These are phyloP conservation scores for Oryza nivara DNA, from an alignment of 176 grass and related monocot species.

Conservation along the genomic window DNA sequence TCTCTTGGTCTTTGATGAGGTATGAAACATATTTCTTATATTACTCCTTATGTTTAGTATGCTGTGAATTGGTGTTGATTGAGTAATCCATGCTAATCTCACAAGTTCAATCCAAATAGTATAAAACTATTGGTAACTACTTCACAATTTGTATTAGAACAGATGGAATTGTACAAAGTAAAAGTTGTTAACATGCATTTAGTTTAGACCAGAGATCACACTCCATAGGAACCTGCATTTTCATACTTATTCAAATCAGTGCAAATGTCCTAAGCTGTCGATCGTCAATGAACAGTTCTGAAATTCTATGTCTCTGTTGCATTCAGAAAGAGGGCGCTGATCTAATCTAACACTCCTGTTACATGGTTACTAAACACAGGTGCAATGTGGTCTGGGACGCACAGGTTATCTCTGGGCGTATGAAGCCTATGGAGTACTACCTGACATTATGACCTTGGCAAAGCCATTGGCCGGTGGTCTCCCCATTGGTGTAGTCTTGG, in stretches of 20 bases:
- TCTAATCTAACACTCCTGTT: not conserved
- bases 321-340: not conserved
- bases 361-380: conserved; percentile 40
- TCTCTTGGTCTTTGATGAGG: conserved; percentile 93
- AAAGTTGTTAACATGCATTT: too few relatives aligned
- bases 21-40: conserved; percentile 13
- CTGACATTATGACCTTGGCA: conserved; percentile 86
- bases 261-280: not conserved
- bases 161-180: too few relatives aligned
- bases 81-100: not conserved
- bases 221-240: not conserved
- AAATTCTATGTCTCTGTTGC: not conserved
- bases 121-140: not conserved
- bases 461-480: conserved; percentile 82
- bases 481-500: conserved; percentile 68
- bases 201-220: too few relatives aligned
- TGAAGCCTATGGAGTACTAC: conserved; percentile 57
- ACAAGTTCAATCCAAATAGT: too few relatives aligned
- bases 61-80: not conserved
- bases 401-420: conserved; percentile 86
- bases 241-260: not conserved
- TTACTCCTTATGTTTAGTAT: not conserved
- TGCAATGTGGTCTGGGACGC: conserved; percentile 85
- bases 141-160: not conserved
- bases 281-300: not conserved